Evolutionary conservation across 2,329 filamentous ascomycete genomes (phyloP).

Genomic region (Penicillium fuscoglaucum): DNA sequence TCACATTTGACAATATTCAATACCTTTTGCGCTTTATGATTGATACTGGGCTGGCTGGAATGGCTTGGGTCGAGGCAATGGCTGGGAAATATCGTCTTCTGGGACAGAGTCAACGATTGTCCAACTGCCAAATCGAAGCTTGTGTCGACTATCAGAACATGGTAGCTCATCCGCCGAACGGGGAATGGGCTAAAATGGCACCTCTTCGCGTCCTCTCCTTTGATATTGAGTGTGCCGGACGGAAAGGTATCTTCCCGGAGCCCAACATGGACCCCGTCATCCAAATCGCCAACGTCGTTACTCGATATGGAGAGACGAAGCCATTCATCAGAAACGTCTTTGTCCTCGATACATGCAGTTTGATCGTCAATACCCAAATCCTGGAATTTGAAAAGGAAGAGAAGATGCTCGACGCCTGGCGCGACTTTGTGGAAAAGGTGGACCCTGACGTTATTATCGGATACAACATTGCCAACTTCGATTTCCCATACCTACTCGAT

Average conservation of each 20-base stretch:
- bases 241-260: slow-evolving; percentile 96
- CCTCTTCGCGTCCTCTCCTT: slow-evolving; percentile 90
- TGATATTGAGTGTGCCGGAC: slow-evolving; percentile 97
- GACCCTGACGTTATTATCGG: slow-evolving; percentile 98
- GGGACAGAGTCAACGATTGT: slow-evolving; percentile 67
- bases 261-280: slow-evolving; percentile 90
- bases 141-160: slow-evolving; percentile 78
- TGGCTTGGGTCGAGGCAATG: slow-evolving; percentile 95
- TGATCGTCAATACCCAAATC: slow-evolving; percentile 93
- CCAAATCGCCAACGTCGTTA: slow-evolving; percentile 96
- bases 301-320: slow-evolving; percentile 89
- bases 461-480: slow-evolving; percentile 98
- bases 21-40: slow-evolving; percentile 98
- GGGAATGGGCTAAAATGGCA: slow-evolving; percentile 98
- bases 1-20: slow-evolving; percentile 95
- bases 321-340: slow-evolving; percentile 97
- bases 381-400: slow-evolving; percentile 78
- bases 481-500: slow-evolving; percentile 93
- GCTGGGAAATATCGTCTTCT: slow-evolving; percentile 72
- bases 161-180: slow-evolving; percentile 81
- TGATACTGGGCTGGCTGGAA: slow-evolving; percentile 87
- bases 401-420: slow-evolving; percentile 90
- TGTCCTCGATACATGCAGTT: slow-evolving; percentile 85
- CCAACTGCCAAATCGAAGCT: slow-evolving; percentile 95
- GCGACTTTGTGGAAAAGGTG: slow-evolving; percentile 81